Conservation (phyloP, 2,329 filamentous ascomycete genomes). For the Ramularia endophylla region DNA sequence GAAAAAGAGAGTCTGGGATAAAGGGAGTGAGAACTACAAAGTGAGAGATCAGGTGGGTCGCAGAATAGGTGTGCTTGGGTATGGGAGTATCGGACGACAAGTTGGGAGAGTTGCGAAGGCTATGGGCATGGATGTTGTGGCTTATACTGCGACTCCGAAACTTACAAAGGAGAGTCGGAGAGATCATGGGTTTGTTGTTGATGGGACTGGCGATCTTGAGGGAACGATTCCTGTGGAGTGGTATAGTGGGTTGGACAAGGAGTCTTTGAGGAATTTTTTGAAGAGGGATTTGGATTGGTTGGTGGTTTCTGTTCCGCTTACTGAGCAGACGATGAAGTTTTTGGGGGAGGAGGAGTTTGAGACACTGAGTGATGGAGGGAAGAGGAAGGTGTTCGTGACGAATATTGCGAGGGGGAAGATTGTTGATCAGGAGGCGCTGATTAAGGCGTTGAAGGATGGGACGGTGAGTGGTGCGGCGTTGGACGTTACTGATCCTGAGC, state of each 20-base stretch:
- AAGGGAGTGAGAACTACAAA: constrained; percentile 12
- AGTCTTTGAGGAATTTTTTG: constrained; percentile 49
- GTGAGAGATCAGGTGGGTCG: constrained; percentile 53
- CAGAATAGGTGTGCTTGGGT: constrained; percentile 55
- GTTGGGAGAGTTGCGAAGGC: constrained; percentile 33
- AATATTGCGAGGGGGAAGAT: constrained; percentile 67
- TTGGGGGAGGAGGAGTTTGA: constrained; percentile 51
- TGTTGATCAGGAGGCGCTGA: constrained; percentile 56
- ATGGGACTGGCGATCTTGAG: constrained; percentile 57
- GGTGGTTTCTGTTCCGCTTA: constrained; percentile 53
- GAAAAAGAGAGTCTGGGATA: constrained; percentile 49
- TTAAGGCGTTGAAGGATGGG: constrained; percentile 54
- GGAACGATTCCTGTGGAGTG: constrained; percentile 51
- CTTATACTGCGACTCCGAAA: constrained; percentile 68
- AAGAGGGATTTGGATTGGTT: constrained; percentile 52
- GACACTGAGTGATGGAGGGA: constrained; percentile 23
- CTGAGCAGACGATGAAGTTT: constrained; percentile 48
- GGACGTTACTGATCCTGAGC: constrained; percentile 76
- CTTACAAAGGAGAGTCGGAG: constrained; percentile 57
- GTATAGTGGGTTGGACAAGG: constrained; percentile 51
- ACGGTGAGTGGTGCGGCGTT: constrained; percentile 62
- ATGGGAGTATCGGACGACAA: constrained; percentile 58
- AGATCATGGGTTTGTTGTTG: constrained; percentile 62
- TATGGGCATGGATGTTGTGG: constrained; percentile 64
- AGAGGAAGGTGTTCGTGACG: constrained; percentile 47